Evolutionary conservation across 2,329 filamentous ascomycete genomes (phyloP).

Genomic region (Sporothrix mexicana): DNA sequence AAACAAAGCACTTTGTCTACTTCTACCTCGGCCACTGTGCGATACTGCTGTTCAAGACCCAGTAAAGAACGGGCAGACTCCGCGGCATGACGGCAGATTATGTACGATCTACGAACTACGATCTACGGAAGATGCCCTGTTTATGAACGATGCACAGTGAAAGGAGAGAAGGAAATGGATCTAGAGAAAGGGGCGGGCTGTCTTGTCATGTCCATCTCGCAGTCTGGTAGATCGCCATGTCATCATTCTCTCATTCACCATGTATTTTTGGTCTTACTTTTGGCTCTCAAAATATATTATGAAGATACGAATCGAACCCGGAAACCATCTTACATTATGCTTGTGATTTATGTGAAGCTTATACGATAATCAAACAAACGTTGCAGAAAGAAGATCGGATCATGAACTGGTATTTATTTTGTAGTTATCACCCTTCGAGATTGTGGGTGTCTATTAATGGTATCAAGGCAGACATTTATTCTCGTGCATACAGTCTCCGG

Average conservation of each 20-base stretch:
- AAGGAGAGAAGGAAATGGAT: not conserved
- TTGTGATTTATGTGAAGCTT: not conserved
- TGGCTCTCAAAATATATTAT: conserved; percentile 8
- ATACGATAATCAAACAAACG: too few species aligned
- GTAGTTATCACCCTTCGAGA: not conserved
- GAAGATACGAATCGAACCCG: conserved; percentile 15
- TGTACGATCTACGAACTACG: not conserved
- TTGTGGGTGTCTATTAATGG: conserved; percentile 19
- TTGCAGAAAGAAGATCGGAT: not conserved
- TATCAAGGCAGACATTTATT: not conserved
- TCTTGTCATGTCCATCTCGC: not conserved
- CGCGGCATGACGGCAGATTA: not conserved
- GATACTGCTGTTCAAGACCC: conserved; percentile 98
- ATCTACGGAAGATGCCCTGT: not conserved
- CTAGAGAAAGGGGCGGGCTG: not conserved
- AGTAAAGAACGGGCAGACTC: conserved; percentile 59
- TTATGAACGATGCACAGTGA: not conserved
- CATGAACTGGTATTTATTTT: conserved; percentile 1
- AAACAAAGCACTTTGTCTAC: conserved; percentile 99
- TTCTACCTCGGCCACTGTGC: conserved; percentile 99
- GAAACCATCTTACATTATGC: not conserved
- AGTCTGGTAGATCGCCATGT: not conserved
- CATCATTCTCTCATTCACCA: not conserved
- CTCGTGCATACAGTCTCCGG: not conserved
- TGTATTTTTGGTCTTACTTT: not conserved